Percentiles rank a stretch among this genome's conserved stretches.
Evolutionary conservation across 2,329 filamentous ascomycete species (phyloP).

Genomic region (Onygena corvina): DNA sequence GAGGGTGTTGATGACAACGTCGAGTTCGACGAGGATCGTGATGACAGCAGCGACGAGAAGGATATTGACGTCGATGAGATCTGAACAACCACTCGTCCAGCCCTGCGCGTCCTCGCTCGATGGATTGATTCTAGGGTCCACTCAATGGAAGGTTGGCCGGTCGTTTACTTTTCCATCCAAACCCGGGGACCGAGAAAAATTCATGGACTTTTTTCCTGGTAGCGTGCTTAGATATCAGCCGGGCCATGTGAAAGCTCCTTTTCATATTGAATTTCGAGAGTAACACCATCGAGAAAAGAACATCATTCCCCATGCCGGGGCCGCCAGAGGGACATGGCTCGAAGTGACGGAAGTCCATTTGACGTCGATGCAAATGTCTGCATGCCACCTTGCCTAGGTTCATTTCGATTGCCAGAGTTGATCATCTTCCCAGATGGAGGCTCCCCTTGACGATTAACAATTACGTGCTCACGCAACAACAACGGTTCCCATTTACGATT

Average conservation of each 20-base stretch:
- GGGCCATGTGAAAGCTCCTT: slow-evolving; percentile 2
- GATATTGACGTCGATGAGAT: slow-evolving; percentile 95
- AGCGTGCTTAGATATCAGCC: neutral
- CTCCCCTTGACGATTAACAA: neutral
- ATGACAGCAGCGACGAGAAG: slow-evolving; percentile 57
- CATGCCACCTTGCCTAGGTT: neutral
- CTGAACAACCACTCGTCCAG: slow-evolving; percentile 37
- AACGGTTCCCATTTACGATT: neutral
- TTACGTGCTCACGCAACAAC: neutral
- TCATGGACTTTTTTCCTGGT: slow-evolving; percentile 1
- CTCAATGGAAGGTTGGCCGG: neutral
- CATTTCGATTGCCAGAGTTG: neutral
- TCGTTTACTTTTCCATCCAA: neutral
- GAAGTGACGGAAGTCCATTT: neutral
- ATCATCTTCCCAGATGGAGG: neutral
- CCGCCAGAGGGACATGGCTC: neutral
- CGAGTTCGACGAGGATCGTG: slow-evolving; percentile 92
- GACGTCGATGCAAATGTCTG: neutral
- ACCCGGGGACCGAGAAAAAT: slow-evolving; percentile 1
- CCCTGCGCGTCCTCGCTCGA: slow-evolving; percentile 7
- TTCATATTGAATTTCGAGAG: neutral
- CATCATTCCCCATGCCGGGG: neutral
- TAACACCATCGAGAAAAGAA: neutral
- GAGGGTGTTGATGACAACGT: slow-evolving; percentile 95
- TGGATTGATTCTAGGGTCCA: slow-evolving; percentile 1